Conservation (phyloP, 805 yeast genomes). For the Millerozyma acaciae region DNA sequence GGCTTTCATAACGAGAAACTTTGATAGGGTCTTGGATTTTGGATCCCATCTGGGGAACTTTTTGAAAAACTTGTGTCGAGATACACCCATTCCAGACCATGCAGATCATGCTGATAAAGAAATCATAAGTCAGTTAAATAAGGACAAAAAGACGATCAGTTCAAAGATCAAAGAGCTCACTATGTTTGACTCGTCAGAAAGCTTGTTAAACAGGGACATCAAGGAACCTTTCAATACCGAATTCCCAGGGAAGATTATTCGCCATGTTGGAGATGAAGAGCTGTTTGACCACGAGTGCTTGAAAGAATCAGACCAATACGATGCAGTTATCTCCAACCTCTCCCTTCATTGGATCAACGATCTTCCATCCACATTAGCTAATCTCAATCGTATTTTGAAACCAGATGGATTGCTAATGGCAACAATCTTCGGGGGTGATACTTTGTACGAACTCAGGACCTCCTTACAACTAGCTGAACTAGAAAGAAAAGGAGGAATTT, state of each 20-base stretch:
- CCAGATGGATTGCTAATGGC: constrained; percentile 85
- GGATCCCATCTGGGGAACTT: constrained; percentile 73
- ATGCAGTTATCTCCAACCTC: constrained; percentile 70
- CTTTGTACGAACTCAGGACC: constrained; percentile 77
- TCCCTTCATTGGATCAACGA: constrained; percentile 85
- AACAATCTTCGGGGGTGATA: constrained; percentile 79
- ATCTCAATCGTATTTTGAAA: constrained; percentile 54
- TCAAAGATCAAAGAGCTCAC: constrained; percentile 49
- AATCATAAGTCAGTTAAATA: constrained; percentile 40
- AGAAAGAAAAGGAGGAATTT: constrained; percentile 73
- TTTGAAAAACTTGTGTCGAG: constrained; percentile 36
- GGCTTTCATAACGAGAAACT: constrained; percentile 64
- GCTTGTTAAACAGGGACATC: constrained; percentile 51
- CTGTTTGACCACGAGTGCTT: constrained; percentile 42
- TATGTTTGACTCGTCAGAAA: constrained; percentile 64
- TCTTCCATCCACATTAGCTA: constrained; percentile 59
- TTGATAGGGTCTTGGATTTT: constrained; percentile 60
- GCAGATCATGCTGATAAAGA: constrained; percentile 36
- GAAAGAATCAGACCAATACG: constrained; percentile 41
- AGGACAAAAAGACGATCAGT: constrained; percentile 52
- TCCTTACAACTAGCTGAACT: constrained; percentile 77
- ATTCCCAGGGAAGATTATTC: constrained; percentile 42
- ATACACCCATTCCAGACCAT: constrained; percentile 17
- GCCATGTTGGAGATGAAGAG: constrained; percentile 70
- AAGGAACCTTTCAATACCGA: constrained; percentile 35